These are phyloP conservation scores for Davidsoniella eucalypti DNA, from an alignment of 2,329 filamentous ascomycete genomes.

Conservation along the genomic window DNA sequence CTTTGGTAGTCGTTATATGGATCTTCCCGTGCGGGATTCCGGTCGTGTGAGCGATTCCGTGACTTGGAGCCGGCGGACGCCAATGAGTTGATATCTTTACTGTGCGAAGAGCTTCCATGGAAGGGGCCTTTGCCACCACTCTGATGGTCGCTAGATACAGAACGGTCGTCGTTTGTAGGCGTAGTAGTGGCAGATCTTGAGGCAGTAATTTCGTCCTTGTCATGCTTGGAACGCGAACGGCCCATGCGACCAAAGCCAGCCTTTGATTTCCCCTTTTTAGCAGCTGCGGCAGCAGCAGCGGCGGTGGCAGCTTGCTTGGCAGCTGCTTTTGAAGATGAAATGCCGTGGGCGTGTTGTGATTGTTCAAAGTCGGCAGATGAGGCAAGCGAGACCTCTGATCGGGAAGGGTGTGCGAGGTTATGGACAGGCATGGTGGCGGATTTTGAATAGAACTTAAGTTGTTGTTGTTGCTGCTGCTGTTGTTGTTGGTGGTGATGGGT, in stretches of 20 bases:
- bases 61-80: constrained; percentile 27
- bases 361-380: constrained; percentile 32
- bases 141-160: constrained; percentile 2
- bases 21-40: constrained; percentile 30
- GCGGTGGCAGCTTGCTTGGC: background rate
- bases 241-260: constrained; percentile 33
- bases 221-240: constrained; percentile 35
- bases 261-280: constrained; percentile 36
- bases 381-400: constrained; percentile 35
- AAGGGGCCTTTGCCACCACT: background rate
- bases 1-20: constrained; percentile 8
- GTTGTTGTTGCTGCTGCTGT: background rate
- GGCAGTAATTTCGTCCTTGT: constrained; percentile 25
- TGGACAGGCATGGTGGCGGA: constrained; percentile 15
- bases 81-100: constrained; percentile 1
- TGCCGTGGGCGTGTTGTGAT: constrained; percentile 9
- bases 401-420: constrained; percentile 24
- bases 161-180: constrained; percentile 11
- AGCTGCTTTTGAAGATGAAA: background rate
- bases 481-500: background rate
- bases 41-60: constrained; percentile 60
- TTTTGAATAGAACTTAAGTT: background rate
- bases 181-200: constrained; percentile 9
- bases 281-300: constrained; percentile 1
- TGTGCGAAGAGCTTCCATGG: constrained; percentile 3